A percentile compares a stretch with the other conserved stretches of the same genome.
Conservation (phyloP, 2,329 filamentous ascomycete genomes). For the Alternaria gansuensis region DNA sequence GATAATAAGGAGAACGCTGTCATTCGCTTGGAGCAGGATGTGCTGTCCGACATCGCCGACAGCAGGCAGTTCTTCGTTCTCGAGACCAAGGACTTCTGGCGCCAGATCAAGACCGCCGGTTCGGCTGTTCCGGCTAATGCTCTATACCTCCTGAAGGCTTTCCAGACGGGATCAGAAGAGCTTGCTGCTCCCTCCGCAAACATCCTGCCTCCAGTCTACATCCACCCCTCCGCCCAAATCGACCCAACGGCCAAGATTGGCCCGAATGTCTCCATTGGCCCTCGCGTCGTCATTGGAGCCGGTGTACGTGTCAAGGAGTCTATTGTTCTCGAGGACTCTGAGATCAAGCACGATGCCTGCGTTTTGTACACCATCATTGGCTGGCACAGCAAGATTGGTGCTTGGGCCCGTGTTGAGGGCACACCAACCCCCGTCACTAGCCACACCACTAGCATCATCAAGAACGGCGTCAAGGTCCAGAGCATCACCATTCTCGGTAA, state of each 20-base stretch:
- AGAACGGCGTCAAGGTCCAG: conserved; percentile 98
- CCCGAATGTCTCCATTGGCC: conserved; percentile 94
- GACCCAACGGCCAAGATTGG: conserved; percentile 96
- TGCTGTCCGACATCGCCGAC: conserved; percentile 92
- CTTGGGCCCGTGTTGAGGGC: conserved; percentile 98
- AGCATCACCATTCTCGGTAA: conserved; percentile 97
- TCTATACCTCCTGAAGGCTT: conserved; percentile 92
- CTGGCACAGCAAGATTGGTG: conserved; percentile 93
- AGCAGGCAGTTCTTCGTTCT: conserved; percentile 98
- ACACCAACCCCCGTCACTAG: conserved; percentile 86
- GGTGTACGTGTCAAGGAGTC: conserved; percentile 94
- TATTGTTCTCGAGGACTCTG: conserved; percentile 91
- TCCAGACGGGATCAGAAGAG: conserved; percentile 82
- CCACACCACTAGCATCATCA: conserved; percentile 93
- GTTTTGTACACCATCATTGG: conserved; percentile 96
- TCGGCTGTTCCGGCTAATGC: conserved; percentile 97
- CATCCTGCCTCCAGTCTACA: conserved; percentile 92
- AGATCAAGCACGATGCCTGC: conserved; percentile 97
- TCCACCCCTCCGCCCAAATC: conserved; percentile 88
- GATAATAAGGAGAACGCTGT: conserved; percentile 82
- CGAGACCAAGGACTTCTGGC: conserved; percentile 99
- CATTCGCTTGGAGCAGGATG: conserved; percentile 95
- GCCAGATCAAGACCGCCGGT: conserved; percentile 98
- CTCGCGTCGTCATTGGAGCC: conserved; percentile 83
- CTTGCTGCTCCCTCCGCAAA: conserved; percentile 83